Evolutionary conservation across 2,329 filamentous ascomycete genomes (phyloP).

Genomic region (Fusarium begoniae): DNA sequence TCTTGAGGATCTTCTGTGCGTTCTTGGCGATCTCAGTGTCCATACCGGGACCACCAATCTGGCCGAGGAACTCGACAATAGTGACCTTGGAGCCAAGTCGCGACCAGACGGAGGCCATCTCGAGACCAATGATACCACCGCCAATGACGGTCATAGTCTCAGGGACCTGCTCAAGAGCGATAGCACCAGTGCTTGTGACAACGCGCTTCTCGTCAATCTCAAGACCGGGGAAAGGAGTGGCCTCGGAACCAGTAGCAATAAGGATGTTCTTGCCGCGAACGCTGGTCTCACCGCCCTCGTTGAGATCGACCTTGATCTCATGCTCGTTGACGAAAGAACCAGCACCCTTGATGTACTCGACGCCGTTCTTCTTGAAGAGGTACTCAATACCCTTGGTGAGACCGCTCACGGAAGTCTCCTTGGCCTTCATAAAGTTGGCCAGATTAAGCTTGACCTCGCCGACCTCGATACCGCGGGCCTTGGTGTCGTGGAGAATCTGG

Average conservation of each 20-base stretch:
- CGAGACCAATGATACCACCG: constrained; percentile 97
- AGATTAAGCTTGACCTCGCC: constrained; percentile 97
- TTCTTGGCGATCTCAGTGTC: constrained; percentile 91
- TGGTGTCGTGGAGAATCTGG: constrained; percentile 95
- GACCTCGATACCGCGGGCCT: constrained; percentile 96
- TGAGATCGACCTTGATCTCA: constrained; percentile 88
- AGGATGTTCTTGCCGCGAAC: constrained; percentile 96
- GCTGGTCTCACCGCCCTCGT: constrained; percentile 89
- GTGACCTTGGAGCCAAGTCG: constrained; percentile 93
- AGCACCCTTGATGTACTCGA: constrained; percentile 96
- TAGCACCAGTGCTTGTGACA: constrained; percentile 93
- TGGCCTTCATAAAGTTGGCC: constrained; percentile 96
- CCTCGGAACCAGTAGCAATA: constrained; percentile 94
- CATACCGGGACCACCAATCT: constrained; percentile 98
- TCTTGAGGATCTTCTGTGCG: constrained; percentile 90
- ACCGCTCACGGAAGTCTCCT: constrained; percentile 87
- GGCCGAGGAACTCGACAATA: constrained; percentile 93
- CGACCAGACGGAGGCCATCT: constrained; percentile 99
- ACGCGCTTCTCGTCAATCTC: constrained; percentile 98
- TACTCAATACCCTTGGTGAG: constrained; percentile 98
- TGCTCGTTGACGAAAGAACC: constrained; percentile 88
- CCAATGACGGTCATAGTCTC: constrained; percentile 98
- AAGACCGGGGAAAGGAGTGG: constrained; percentile 94
- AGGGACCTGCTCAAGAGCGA: constrained; percentile 88
- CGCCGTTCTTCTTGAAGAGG: constrained; percentile 98